These are phyloP conservation scores for Euphorbia tirucalli DNA, from an alignment of 345 rosid species.

Conservation along the genomic window DNA sequence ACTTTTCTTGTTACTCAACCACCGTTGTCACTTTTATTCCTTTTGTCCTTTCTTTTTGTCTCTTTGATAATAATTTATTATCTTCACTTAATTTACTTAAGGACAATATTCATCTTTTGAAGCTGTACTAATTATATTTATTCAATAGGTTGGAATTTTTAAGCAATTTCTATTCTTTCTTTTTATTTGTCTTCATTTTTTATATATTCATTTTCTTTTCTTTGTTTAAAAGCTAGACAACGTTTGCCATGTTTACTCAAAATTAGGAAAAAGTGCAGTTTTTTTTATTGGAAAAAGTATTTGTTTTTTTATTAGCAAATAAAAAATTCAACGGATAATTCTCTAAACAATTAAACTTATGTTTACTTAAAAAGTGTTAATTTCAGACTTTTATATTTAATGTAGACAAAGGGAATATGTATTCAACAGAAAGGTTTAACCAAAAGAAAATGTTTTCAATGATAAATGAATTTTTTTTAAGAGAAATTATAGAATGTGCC, in stretches of 20 bases:
- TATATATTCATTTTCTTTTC: neutral
- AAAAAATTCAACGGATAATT: no score
- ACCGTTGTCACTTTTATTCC: constrained; percentile 1
- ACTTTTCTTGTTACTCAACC: constrained; percentile 14
- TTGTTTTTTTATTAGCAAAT: no score
- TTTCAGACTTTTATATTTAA: no score
- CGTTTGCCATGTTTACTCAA: neutral
- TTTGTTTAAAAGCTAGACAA: constrained; percentile 5
- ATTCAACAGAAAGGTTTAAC: no score
- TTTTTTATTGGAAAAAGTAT: no score
- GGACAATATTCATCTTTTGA: constrained; percentile 1
- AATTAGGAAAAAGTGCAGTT: no score
- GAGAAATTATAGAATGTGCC: no score
- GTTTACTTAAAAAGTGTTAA: no score
- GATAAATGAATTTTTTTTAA: no score
- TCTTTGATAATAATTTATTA: neutral
- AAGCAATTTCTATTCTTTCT: neutral
- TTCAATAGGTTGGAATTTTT: neutral
- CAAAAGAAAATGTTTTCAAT: no score
- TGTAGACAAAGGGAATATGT: no score
- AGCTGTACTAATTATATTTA: neutral
- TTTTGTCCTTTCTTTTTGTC: constrained; percentile 4
- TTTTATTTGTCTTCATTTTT: neutral
- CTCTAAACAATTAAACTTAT: no score
- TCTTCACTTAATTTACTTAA: neutral